Evolutionary conservation across 1,284 basidiomycete genomes (phyloP), one percentile per base, ranked within the genome.

Genomic region (Vanrija sp.): DNA sequence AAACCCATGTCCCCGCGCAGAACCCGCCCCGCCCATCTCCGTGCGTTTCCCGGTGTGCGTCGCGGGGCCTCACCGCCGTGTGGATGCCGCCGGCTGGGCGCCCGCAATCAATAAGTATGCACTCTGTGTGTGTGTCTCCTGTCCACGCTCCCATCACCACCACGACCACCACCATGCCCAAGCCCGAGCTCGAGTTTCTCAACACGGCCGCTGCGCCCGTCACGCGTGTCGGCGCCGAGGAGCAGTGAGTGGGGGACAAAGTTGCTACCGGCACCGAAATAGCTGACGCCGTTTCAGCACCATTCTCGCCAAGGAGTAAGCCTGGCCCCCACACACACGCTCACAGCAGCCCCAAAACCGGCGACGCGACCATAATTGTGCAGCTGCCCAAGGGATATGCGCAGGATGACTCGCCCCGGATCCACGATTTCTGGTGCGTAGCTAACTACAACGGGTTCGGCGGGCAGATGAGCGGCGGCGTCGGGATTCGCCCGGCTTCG

Each of bases 361-460:
- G 55, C n/a, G 55, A 57, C 42, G 49, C 43, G 16, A 57, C 55
- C 18, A 57, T 52, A 43, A 51, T 57, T 14, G 46, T 57, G 19
- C 48, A 28, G 19, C 21, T 47, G 15, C 46, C 48, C 38, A 51
- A 51, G n/a, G 55, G 55, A 28, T 47, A 52, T 18, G 46, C 48
- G 43, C 55, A 57, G 42, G 47, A 44, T 14, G 50, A 40, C n/a
- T 28, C 28, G n/a, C 44, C 55, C 16, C 46, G 49, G 29, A 29
- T 57, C 8, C 55, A 57, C 43, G 55, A 57, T 40, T 57, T 49
- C 43, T 57, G 55, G 55, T 57, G 29, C 6, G 51, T 53, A 8
- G 1, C 10, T 15, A n/a, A 10, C 23, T 15, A 14, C 12, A 25
- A 5, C 28, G 18, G 14, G n/a, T n/a, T 19, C 6, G 29, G 15